Evolutionary conservation across 169 alveolate species (phyloP).

Genomic region (Plasmodium yoelii): DNA sequence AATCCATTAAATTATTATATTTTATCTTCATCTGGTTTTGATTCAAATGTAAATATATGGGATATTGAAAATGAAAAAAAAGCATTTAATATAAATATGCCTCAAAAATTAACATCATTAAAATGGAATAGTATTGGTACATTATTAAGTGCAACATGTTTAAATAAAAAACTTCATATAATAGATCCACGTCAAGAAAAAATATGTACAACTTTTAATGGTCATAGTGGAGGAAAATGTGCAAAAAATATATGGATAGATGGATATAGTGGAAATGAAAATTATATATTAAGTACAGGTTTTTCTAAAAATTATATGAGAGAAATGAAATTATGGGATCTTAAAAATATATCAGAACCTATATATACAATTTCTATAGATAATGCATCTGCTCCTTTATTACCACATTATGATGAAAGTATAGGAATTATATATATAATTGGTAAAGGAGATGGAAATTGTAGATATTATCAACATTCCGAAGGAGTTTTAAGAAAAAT

Average conservation of each 20-base stretch:
- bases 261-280: constrained; percentile 80
- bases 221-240: constrained; percentile 82
- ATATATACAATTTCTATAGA: constrained; percentile 79
- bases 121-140: constrained; percentile 81
- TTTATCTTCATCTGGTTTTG: constrained; percentile 79
- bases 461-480: constrained; percentile 82
- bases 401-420: constrained; percentile 85
- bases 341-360: constrained; percentile 76
- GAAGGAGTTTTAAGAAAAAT: constrained; percentile 79
- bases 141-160: constrained; percentile 29
- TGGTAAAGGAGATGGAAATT: constrained; percentile 86
- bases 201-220: constrained; percentile 65
- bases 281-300: constrained; percentile 82
- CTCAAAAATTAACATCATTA: constrained; percentile 79
- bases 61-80: constrained; percentile 78
- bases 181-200: constrained; percentile 83
- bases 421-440: constrained; percentile 81
- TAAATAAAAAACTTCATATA: constrained; percentile 53
- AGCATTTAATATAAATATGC: constrained; percentile 66
- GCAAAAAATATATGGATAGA: constrained; percentile 82
- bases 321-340: constrained; percentile 85
- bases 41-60: constrained; percentile 81
- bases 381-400: constrained; percentile 83
- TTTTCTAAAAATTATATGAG: constrained; percentile 83
- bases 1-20: constrained; percentile 80